Evolutionary conservation across 805 yeast genomes (phyloP).

Genomic region (Candida broadrunensis): DNA sequence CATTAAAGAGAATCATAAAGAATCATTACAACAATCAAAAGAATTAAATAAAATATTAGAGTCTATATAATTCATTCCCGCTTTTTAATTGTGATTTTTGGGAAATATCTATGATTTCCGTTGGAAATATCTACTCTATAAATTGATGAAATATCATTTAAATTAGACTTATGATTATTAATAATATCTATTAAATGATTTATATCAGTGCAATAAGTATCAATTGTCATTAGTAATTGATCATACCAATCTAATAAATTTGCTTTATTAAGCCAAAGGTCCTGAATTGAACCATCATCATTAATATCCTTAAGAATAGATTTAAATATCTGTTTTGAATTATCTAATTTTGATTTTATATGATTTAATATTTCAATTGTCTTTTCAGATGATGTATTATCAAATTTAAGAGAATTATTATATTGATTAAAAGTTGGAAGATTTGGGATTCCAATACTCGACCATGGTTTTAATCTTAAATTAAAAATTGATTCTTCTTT

Average conservation of each 20-base stretch:
- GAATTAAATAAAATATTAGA: constrained; percentile 6
- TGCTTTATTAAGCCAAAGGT: constrained; percentile 2
- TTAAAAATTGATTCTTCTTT: constrained; percentile 23
- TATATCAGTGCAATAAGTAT: constrained; percentile 13
- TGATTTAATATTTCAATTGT: neutral
- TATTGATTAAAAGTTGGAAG: constrained; percentile 50
- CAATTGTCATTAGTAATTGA: constrained; percentile 13
- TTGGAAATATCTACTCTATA: constrained; percentile 8
- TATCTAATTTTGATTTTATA: constrained; percentile 3
- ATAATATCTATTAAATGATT: constrained; percentile 3
- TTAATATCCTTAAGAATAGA: constrained; percentile 2
- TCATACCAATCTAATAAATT: constrained; percentile 15
- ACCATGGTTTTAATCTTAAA: constrained; percentile 75
- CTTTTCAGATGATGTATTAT: neutral
- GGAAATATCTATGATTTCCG: constrained; percentile 25
- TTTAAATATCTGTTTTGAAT: constrained; percentile 1
- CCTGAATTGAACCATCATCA: neutral
- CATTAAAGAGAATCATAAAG: constrained; percentile 14
- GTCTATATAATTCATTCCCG: neutral
- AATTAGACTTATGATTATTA: constrained; percentile 2
- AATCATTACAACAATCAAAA: constrained; percentile 5
- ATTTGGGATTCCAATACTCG: constrained; percentile 75
- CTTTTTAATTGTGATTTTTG: constrained; percentile 10
- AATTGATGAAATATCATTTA: constrained; percentile 4
- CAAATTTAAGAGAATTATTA: constrained; percentile 11